Evolutionary conservation across 2,329 filamentous ascomycete genomes (phyloP).

Genomic region (Magnaporthales sp.): DNA sequence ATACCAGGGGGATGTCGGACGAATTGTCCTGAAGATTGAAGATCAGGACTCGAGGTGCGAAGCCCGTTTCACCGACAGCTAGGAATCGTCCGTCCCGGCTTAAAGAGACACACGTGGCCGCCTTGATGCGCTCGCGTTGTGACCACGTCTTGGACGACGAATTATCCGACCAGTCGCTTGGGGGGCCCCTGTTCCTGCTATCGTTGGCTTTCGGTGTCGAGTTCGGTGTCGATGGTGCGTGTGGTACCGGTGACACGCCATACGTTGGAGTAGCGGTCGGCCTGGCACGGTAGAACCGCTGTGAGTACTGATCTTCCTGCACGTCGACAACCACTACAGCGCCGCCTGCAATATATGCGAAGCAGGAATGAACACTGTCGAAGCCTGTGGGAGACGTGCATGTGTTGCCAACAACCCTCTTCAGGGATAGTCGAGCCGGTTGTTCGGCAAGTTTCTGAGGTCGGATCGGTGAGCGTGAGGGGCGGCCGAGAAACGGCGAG

Average conservation of each 20-base stretch:
- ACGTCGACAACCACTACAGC: slow-evolving; percentile 86
- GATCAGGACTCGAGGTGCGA: slow-evolving; percentile 82
- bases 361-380: slow-evolving; percentile 67
- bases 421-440: slow-evolving; percentile 60
- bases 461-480: slow-evolving; percentile 53
- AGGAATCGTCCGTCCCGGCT: slow-evolving; percentile 81
- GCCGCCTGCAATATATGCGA: slow-evolving; percentile 88
- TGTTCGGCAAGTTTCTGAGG: slow-evolving; percentile 36
- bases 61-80: slow-evolving; percentile 91
- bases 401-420: slow-evolving; percentile 85
- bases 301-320: slow-evolving; percentile 56
- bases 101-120: slow-evolving; percentile 81
- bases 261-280: slow-evolving; percentile 65
- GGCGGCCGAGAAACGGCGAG: slow-evolving; percentile 59
- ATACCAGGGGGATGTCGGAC: slow-evolving; percentile 73
- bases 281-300: slow-evolving; percentile 85
- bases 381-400: slow-evolving; percentile 79
- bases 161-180: slow-evolving; percentile 52
- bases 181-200: slow-evolving; percentile 47
- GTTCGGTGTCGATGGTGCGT: slow-evolving; percentile 40
- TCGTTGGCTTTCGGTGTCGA: slow-evolving; percentile 55
- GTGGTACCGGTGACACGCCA: slow-evolving; percentile 42
- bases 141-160: slow-evolving; percentile 67
- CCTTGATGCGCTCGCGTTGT: slow-evolving; percentile 86
- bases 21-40: slow-evolving; percentile 77